phyloP scores from a whole-genome alignment of 176 grass and related monocot genomes.

The Eleusine indica region DNA sequence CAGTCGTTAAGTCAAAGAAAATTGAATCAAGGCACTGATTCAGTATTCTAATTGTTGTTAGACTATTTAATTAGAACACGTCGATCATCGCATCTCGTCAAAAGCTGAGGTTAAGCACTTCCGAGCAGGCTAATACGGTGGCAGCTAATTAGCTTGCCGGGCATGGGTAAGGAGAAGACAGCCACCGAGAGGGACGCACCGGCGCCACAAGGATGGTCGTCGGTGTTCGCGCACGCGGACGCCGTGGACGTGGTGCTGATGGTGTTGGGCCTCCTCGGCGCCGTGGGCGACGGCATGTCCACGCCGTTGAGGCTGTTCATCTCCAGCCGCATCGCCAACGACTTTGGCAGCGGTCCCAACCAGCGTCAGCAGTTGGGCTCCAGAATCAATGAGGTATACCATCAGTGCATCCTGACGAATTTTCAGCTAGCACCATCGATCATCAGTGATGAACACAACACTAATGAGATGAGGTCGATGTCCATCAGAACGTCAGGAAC shows the following conservation, averaged over 20 bases:
- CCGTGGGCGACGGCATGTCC: slow-evolving; percentile 72
- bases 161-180: background rate
- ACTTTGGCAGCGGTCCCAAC: slow-evolving; percentile 55
- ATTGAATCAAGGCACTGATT: no score
- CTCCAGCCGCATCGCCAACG: slow-evolving; percentile 78
- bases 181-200: background rate
- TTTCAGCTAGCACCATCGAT: background rate
- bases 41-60: no score
- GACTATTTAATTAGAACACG: no score
- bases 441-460: background rate
- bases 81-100: no score
- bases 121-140: no score
- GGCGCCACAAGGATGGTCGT: background rate
- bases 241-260: slow-evolving; percentile 60
- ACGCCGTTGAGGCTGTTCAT: slow-evolving; percentile 73
- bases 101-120: no score
- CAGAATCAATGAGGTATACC: slow-evolving; percentile 62
- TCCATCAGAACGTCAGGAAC: slow-evolving; percentile 57
- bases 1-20: no score
- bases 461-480: background rate
- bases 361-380: slow-evolving; percentile 45
- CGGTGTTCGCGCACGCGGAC: slow-evolving; percentile 91
- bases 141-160: background rate
- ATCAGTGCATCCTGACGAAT: background rate
- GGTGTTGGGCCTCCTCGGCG: slow-evolving; percentile 69